Percentiles rank a stretch among this genome's conserved stretches.
Conservation (phyloP, 768 basidiomycete genomes). For the Tulasnella sp. region DNA sequence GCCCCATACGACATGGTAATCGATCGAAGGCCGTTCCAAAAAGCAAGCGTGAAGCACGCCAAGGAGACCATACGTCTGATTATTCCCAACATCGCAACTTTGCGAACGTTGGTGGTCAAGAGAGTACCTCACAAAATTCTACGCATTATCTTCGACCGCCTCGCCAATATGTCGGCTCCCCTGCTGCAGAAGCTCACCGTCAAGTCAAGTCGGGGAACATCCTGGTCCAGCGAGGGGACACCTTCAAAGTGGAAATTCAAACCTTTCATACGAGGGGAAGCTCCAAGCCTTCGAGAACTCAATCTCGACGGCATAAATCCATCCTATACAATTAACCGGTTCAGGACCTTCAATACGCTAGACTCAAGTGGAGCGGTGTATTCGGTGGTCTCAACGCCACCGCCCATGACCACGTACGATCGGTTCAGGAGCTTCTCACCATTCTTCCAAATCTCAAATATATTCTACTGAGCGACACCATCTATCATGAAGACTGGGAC, state of each 20-base stretch:
- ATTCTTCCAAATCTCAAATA: slow-evolving; percentile 30
- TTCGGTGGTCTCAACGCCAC: background rate
- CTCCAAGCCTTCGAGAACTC: background rate
- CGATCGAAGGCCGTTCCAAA: background rate
- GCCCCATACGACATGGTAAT: background rate
- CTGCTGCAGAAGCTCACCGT: slow-evolving; percentile 61
- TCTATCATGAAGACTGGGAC: background rate
- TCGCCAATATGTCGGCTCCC: slow-evolving; percentile 52
- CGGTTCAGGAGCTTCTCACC: slow-evolving; percentile 69
- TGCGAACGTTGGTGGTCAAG: slow-evolving; percentile 39
- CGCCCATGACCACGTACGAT: slow-evolving; percentile 66
- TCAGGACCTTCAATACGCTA: background rate
- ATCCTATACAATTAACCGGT: background rate
- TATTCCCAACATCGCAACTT: background rate
- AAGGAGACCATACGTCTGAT: background rate
- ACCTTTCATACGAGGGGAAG: background rate
- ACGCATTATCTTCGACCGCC: slow-evolving; percentile 56
- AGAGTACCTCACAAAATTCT: slow-evolving; percentile 25
- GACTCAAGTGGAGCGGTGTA: background rate
- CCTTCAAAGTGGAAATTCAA: background rate
- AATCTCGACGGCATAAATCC: background rate
- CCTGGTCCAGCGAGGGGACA: background rate
- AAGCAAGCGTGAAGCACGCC: background rate
- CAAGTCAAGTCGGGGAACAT: slow-evolving; percentile 46
- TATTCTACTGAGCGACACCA: slow-evolving; percentile 30